Conservation (phyloP, 495 filamentous ascomycete species). For the Copromyces sp. region DNA sequence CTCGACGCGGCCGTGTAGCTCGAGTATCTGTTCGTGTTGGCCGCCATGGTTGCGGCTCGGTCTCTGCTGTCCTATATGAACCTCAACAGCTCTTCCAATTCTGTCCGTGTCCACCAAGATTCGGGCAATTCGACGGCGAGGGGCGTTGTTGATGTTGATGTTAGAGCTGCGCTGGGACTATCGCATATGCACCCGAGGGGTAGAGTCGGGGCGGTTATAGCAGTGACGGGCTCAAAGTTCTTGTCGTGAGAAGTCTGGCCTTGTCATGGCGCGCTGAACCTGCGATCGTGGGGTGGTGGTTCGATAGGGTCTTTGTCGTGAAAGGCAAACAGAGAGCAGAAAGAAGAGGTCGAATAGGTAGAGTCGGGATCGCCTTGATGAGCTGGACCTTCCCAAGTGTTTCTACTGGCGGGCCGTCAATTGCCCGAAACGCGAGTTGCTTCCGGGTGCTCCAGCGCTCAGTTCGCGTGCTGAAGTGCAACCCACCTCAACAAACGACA, state of each 20-base stretch:
- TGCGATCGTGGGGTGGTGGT: neutral
- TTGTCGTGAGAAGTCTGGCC: neutral
- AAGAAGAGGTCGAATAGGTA: neutral
- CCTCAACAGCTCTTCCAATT: neutral
- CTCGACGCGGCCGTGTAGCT: conserved; percentile 41
- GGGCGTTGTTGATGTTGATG: conserved; percentile 2
- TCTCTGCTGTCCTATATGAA: neutral
- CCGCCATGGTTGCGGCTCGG: conserved; percentile 29
- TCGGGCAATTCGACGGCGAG: neutral
- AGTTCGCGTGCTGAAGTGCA: neutral
- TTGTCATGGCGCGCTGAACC: neutral
- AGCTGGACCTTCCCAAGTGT: neutral
- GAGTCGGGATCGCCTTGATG: neutral
- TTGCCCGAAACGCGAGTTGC: conserved; percentile 1
- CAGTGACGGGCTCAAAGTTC: neutral
- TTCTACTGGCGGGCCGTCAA: conserved; percentile 8
- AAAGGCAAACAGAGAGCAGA: neutral
- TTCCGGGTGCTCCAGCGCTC: neutral
- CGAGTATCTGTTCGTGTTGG: conserved; percentile 48
- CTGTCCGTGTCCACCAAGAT: neutral
- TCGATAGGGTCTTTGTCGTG: neutral
- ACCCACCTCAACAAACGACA: neutral
- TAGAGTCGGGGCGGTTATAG: neutral
- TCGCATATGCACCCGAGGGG: conserved; percentile 6
- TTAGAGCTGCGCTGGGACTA: neutral